Conservation (phyloP, 2,329 filamentous ascomycete genomes). For the Fusarium continuum region DNA sequence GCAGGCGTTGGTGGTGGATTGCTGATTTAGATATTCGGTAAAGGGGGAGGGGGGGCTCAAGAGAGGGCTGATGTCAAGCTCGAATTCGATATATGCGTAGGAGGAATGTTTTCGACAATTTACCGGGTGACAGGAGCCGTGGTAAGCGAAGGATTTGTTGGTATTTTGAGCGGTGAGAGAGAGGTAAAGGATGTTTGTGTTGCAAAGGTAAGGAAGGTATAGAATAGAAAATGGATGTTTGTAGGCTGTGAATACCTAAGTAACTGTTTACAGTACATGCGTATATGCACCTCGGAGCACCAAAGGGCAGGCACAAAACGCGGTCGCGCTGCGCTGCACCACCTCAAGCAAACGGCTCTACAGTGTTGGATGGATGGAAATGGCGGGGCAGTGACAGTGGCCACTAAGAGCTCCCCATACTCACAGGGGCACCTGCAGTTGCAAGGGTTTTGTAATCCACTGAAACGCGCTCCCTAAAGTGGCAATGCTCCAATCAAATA, state of each 20-base stretch:
- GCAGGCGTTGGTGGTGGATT: background rate
- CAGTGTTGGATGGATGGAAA: background rate
- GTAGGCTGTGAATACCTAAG: too few relatives aligned
- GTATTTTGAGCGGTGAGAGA: background rate
- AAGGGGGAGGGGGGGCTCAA: background rate
- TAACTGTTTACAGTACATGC: too few relatives aligned
- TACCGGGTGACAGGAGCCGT: background rate
- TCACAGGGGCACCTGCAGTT: background rate
- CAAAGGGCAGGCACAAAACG: conserved; percentile 8
- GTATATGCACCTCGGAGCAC: background rate
- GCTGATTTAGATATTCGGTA: background rate
- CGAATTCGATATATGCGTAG: background rate
- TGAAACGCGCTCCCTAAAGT: conserved; percentile 30
- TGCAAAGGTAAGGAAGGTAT: background rate
- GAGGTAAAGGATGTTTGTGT: background rate
- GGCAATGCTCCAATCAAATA: conserved; percentile 18
- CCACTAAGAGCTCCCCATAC: conserved; percentile 14
- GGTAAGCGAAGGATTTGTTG: too few relatives aligned
- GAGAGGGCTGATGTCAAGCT: background rate
- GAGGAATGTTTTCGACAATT: background rate
- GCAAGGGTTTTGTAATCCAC: background rate
- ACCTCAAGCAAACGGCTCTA: background rate
- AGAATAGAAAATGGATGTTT: too few relatives aligned
- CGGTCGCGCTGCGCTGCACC: conserved; percentile 16
- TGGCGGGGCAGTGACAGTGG: conserved; percentile 30